phyloP scores from a whole-genome alignment of 2,329 filamentous ascomycete genomes.

The Knoxdaviesia capensis region DNA sequence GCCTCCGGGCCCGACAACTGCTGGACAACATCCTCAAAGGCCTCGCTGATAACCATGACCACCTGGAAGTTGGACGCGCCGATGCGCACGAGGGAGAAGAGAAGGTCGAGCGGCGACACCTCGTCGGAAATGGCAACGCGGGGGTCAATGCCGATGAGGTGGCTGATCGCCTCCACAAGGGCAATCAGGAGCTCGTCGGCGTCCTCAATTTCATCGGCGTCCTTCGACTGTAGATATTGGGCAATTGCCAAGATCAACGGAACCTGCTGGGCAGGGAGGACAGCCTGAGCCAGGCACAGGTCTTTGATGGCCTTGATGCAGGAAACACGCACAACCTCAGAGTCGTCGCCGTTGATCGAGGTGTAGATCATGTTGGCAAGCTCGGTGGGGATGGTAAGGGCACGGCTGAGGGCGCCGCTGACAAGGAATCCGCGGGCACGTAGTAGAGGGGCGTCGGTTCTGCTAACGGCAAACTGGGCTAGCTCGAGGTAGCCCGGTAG shows the following conservation, averaged over 20 bases:
- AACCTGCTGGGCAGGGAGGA: constrained; percentile 34
- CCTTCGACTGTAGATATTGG: constrained; percentile 59
- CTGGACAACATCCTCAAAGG: constrained; percentile 72
- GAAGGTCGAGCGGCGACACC: constrained; percentile 55
- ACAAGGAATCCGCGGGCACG: constrained; percentile 75
- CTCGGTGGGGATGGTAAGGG: constrained; percentile 39
- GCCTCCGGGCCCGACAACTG: constrained; percentile 45
- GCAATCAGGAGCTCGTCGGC: constrained; percentile 85
- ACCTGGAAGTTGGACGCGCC: constrained; percentile 84
- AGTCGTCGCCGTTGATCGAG: constrained; percentile 53
- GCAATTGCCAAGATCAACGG: constrained; percentile 41
- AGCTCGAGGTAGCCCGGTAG: constrained; percentile 67
- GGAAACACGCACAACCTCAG: constrained; percentile 79
- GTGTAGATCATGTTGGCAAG: constrained; percentile 57
- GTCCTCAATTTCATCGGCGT: constrained; percentile 66
- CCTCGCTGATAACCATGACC: constrained; percentile 69
- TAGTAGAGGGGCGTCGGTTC: constrained; percentile 51
- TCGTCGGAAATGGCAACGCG: constrained; percentile 52
- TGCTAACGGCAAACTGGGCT: constrained; percentile 56
- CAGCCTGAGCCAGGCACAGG: constrained; percentile 32
- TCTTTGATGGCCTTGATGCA: constrained; percentile 73
- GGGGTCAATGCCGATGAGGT: constrained; percentile 64
- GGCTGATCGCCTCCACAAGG: constrained; percentile 66
- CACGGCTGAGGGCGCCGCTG: constrained; percentile 58
- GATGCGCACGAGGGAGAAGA: constrained; percentile 78